phyloP scores from a whole-genome alignment of 768 basidiomycete species.

The Kwoniella heveanensis region DNA sequence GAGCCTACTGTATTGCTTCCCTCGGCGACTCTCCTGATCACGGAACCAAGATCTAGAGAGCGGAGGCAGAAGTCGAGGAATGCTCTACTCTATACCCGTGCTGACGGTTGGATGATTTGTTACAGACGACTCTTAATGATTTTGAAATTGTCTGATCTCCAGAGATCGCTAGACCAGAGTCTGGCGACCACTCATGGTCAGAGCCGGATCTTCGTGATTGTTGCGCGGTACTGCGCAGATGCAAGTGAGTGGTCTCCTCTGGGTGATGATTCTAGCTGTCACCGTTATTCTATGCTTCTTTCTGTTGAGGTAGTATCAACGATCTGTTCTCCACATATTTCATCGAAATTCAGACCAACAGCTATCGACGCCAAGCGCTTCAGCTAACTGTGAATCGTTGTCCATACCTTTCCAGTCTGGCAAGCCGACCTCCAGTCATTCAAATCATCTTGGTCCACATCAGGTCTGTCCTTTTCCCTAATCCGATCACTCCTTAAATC shows the following conservation, averaged over 20 bases:
- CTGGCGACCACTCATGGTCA: conserved; percentile 76
- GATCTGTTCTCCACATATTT: no score
- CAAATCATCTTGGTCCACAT: background rate
- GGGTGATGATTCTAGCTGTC: background rate
- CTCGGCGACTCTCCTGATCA: no score
- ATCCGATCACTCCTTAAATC: conserved; percentile 18
- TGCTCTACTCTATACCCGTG: no score
- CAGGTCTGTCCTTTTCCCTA: background rate
- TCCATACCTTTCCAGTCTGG: conserved; percentile 58
- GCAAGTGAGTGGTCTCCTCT: conserved; percentile 26
- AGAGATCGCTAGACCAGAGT: conserved; percentile 78
- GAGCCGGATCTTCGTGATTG: conserved; percentile 85
- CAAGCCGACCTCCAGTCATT: conserved; percentile 36
- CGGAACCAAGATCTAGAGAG: no score
- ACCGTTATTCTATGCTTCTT: no score
- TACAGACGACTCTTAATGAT: conserved; percentile 58
- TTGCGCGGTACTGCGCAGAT: conserved; percentile 78
- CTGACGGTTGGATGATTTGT: background rate
- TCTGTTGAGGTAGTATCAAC: no score
- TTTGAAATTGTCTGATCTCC: conserved; percentile 71
- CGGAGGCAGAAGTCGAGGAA: no score
- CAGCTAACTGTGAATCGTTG: no score
- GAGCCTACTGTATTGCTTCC: no score
- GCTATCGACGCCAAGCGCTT: no score
- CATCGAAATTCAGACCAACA: no score